A percentile compares a stretch with the other conserved stretches of the same genome.
Evolutionary conservation across 352 stramenopile genomes (phyloP).

Genomic region (Phytopythium aichiense): DNA sequence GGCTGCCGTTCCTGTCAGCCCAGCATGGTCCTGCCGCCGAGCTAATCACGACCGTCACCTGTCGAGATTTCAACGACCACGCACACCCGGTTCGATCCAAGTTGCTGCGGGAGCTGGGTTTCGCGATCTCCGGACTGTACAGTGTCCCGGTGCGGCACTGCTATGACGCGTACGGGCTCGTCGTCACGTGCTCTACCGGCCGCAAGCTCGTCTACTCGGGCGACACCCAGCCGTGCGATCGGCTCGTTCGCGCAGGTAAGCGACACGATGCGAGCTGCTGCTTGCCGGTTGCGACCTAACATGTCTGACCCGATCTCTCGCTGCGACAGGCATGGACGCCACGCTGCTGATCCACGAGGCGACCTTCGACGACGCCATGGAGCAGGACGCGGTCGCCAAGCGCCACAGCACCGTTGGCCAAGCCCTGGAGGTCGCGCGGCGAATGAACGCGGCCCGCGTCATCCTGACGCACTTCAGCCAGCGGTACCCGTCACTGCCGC

Average conservation of each 20-base stretch:
- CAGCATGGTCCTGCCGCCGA: not conserved
- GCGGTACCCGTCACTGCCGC: slow-evolving; percentile 58
- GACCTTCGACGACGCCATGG: slow-evolving; percentile 96
- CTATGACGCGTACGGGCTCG: slow-evolving; percentile 71
- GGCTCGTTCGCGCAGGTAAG: slow-evolving; percentile 43
- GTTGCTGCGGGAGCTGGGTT: slow-evolving; percentile 29
- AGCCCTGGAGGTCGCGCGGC: slow-evolving; percentile 77
- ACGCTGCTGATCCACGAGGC: slow-evolving; percentile 95
- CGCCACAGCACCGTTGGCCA: slow-evolving; percentile 93
- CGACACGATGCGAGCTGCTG: not conserved
- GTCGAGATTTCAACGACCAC: slow-evolving; percentile 48
- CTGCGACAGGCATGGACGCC: slow-evolving; percentile 28
- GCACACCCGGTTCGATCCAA: slow-evolving; percentile 15
- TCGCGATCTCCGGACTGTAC: slow-evolving; percentile 26
- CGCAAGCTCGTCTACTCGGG: slow-evolving; percentile 89
- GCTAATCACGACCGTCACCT: slow-evolving; percentile 40
- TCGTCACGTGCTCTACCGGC: slow-evolving; percentile 42
- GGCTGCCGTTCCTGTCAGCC: slow-evolving; percentile 23
- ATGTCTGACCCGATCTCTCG: not conserved
- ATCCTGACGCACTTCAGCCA: slow-evolving; percentile 97
- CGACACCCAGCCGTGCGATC: slow-evolving; percentile 90
- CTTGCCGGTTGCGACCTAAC: not conserved
- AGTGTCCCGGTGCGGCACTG: slow-evolving; percentile 82
- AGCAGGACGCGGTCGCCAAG: slow-evolving; percentile 90
- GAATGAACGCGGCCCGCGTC: slow-evolving; percentile 74